Conservation (phyloP, 129 eudicot species). For the Tagetes erecta region DNA sequence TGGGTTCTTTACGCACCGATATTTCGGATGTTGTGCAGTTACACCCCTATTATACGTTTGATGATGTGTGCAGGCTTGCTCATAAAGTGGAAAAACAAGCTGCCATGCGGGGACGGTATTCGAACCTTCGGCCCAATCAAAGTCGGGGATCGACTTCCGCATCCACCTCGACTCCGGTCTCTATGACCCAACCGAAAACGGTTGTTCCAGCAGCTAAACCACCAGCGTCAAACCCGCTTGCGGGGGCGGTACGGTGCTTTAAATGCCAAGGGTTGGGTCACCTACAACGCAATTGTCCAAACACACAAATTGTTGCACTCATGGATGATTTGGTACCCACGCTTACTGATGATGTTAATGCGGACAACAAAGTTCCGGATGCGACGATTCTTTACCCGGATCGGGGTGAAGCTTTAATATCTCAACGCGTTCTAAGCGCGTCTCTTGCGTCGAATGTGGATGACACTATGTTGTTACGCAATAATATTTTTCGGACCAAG, state of each 20-base stretch:
- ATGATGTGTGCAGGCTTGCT: background rate
- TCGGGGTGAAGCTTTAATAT: background rate
- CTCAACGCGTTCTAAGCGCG: background rate
- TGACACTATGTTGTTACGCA: background rate
- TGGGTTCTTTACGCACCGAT: background rate
- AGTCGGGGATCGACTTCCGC: background rate
- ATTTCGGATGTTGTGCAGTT: background rate
- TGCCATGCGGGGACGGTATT: background rate
- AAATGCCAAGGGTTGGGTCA: slow-evolving; percentile 10
- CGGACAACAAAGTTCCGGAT: background rate
- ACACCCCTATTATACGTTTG: background rate
- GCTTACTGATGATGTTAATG: background rate
- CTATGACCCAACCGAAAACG: background rate
- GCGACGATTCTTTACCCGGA: background rate
- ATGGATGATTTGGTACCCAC: background rate
- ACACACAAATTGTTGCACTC: background rate
- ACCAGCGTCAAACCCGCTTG: background rate
- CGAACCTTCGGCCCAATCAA: background rate
- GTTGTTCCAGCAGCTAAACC: background rate
- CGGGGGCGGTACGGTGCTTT: background rate
- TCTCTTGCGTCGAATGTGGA: background rate
- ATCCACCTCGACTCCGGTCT: background rate
- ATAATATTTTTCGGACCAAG: background rate
- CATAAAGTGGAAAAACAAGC: background rate
- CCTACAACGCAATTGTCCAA: background rate